Base-by-base conservation (phyloP, 306 rosid species). In the Dryas octopetala region DNA sequence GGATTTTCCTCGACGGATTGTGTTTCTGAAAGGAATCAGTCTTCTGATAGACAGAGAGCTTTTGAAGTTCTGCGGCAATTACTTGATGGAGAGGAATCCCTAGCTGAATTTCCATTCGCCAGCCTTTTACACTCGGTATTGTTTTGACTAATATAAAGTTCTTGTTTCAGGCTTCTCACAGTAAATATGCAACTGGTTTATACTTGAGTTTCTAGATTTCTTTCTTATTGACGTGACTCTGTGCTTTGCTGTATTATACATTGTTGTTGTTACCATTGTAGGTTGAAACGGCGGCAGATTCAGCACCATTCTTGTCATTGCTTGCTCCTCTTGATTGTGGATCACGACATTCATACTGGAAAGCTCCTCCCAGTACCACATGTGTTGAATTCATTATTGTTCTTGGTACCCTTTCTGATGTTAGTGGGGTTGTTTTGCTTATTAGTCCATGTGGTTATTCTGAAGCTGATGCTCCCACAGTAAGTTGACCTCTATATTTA, bases 381-480 rank as follows among this genome's bases (percentile, higher is more conserved):
- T 80, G 84, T 72, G 89, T 89, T 73, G 99, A 96, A 82, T 90
- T 96, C 75, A 85, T 80, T 80, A 76, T 96, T 74, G 96, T 84
- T 76, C 97, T 96, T 53, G 87, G 86, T 77, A 82, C 83, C 83
- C 79, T 89, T 85, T 92, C 98, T 80, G 96, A 92, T 84, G 99
- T 92, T 83, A 89, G 88, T 74, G 98, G 99, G 78, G 96, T 92
- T 79, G 74, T 83, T 82, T 81, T 92, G 85, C 80, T 92, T 74
- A 87, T 96, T 65, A 92, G 99, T 82, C 89, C 97, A 5, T 92
- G 99, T 80, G 99, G 99, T 79, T 96, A 96, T 84, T 88, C 99
- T n/a, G 82, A 78, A 78, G 83, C 86, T 73, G 98, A 96, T 81
- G 83, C 85, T 84, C 99, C 99, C 71, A 84, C 74, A 38, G 99